Evolutionary conservation across 1,284 basidiomycete species (phyloP).

Genomic region (Naganishia sp.): DNA sequence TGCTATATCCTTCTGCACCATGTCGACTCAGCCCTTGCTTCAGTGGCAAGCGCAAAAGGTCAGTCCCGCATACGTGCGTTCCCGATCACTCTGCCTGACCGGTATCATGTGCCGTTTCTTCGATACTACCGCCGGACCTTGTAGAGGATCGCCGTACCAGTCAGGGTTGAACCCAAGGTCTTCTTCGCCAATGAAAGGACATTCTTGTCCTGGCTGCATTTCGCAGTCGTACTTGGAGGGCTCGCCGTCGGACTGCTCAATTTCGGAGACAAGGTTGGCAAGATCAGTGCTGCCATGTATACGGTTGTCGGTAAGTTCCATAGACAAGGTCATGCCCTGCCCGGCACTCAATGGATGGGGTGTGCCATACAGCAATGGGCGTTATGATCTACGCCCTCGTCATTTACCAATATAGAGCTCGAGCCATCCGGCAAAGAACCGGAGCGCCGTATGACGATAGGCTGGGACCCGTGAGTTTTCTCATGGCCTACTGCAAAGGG

Average conservation of each 20-base stretch:
- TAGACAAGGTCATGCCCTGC: too few species aligned
- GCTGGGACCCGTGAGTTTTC: constrained; percentile 69
- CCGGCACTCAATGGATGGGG: not conserved
- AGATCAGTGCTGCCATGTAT: constrained; percentile 56
- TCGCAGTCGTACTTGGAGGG: constrained; percentile 88
- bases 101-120: not conserved
- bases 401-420: constrained; percentile 94
- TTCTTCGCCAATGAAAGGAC: constrained; percentile 86
- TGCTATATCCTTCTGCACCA: constrained; percentile 47
- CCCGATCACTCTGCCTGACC: too few species aligned
- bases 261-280: constrained; percentile 79
- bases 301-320: constrained; percentile 46
- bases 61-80: too few species aligned
- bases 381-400: constrained; percentile 96
- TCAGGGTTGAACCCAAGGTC: constrained; percentile 88
- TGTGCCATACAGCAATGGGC: constrained; percentile 66
- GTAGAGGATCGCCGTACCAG: constrained; percentile 85
- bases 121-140: not conserved
- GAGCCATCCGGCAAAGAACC: constrained; percentile 86
- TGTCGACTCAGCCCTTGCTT: constrained; percentile 99
- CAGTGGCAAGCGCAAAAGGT: constrained; percentile 89
- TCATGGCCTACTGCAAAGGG: too few species aligned
- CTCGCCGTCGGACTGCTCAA: constrained; percentile 92
- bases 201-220: constrained; percentile 94
- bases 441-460: constrained; percentile 97